Conservation (phyloP, 1,284 basidiomycete genomes). For the Boletus mariae region DNA sequence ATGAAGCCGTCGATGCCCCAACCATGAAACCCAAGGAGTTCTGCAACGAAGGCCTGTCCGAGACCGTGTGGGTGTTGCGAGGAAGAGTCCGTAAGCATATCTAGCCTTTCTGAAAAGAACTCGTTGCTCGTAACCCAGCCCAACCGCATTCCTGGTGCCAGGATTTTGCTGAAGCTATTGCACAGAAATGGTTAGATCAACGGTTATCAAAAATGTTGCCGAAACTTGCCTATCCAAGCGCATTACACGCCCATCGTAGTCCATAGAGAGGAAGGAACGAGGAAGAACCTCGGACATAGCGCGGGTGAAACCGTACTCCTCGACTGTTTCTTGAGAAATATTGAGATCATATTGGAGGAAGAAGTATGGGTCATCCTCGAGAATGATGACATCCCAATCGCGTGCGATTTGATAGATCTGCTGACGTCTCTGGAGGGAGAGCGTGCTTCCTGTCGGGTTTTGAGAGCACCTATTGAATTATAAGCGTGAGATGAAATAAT, state of each 20-base stretch:
- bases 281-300: slow-evolving; percentile 34
- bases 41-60: slow-evolving; percentile 32
- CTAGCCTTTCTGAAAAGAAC: slow-evolving; percentile 46
- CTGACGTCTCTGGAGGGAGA: slow-evolving; percentile 48
- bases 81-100: slow-evolving; percentile 35
- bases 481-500: slow-evolving; percentile 14
- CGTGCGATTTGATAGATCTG: slow-evolving; percentile 52
- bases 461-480: slow-evolving; percentile 35
- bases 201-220: slow-evolving; percentile 33
- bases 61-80: slow-evolving; percentile 32
- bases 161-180: slow-evolving; percentile 36
- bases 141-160: slow-evolving; percentile 54
- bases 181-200: neutral
- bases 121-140: slow-evolving; percentile 52
- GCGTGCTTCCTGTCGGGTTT: slow-evolving; percentile 54
- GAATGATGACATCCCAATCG: slow-evolving; percentile 50
- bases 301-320: slow-evolving; percentile 28
- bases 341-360: slow-evolving; percentile 42
- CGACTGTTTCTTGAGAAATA: slow-evolving; percentile 21
- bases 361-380: slow-evolving; percentile 59
- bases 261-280: slow-evolving; percentile 48
- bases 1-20: slow-evolving; percentile 34
- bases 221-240: slow-evolving; percentile 42
- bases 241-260: slow-evolving; percentile 55
- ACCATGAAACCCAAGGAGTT: slow-evolving; percentile 27